Evolutionary conservation across 176 grass and related monocot genomes (phyloP).

Genomic region (Ensete ventricosum): DNA sequence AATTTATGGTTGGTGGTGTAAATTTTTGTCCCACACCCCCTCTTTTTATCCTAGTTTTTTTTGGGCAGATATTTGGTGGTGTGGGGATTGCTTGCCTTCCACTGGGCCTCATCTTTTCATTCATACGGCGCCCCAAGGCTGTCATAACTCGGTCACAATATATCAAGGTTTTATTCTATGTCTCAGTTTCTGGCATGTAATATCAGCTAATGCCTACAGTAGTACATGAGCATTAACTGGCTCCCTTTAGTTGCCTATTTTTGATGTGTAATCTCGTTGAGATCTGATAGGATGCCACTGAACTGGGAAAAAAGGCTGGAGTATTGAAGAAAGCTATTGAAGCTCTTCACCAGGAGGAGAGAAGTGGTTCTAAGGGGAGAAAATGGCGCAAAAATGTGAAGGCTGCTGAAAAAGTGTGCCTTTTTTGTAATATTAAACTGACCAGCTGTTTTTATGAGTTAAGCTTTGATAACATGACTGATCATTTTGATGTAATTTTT

Average conservation of each 20-base stretch:
- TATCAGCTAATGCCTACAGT: conserved; percentile 4
- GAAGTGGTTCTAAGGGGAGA: conserved; percentile 69
- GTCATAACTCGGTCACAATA: conserved; percentile 99
- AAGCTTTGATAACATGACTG: not conserved
- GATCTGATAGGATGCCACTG: conserved; percentile 71
- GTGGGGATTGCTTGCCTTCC: conserved; percentile 96
- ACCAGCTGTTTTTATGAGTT: not conserved
- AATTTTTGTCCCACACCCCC: not conserved
- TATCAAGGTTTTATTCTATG: conserved; percentile 63
- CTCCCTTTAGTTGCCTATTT: not conserved
- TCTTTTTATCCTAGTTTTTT: conserved; percentile 25
- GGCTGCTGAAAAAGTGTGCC: conserved; percentile 62
- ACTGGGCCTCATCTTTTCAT: conserved; percentile 80
- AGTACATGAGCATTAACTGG: not conserved
- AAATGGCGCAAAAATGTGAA: conserved; percentile 99
- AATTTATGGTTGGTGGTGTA: no score
- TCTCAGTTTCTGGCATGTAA: conserved; percentile 6
- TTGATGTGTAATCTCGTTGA: not conserved
- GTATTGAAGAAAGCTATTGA: conserved; percentile 86
- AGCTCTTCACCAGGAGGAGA: conserved; percentile 95
- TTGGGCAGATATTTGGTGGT: conserved; percentile 90
- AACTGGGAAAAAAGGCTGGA: conserved; percentile 85
- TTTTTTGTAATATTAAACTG: conserved; percentile 3
- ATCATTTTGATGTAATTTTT: not conserved
- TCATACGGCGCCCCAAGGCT: conserved; percentile 87